Base-by-base conservation (phyloP, 768 basidiomycete species). In the Amylocystis lapponica region DNA sequence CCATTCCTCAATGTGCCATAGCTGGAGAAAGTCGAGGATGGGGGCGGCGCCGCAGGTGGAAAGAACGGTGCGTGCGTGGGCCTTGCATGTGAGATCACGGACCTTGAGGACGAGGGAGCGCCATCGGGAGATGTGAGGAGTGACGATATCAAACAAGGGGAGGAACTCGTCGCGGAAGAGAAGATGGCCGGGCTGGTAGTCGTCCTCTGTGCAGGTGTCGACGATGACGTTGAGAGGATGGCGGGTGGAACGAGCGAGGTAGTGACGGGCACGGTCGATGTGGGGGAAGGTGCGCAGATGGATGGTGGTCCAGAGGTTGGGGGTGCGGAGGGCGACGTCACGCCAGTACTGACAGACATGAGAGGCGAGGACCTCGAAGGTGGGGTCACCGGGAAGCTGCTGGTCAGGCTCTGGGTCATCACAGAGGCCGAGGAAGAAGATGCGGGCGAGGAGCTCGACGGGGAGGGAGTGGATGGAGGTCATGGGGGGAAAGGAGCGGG, bases 1-100 rank as follows among this genome's bases (percentile, higher is more conserved):
- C 55, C 72, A 83, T 53, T 79, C 69, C 54, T 81, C 74, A 50
- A 81, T 78, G 55, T 83, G 81, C 57, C 80, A 83, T 3, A 83
- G 65, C 60, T 79, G 76, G 25, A 81, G 70, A 3, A 75, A 75
- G 56, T 76, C 71, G 37, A 83, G 71, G 36, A 62, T 58, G n/a
- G 73, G 75, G 0, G 76, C 79, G 27, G 72, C 64, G 2, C 74
- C 75, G 49, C 78, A 79, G 10, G 62, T 65, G 40, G 67, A 67
- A 13, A 81, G 66, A 46, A 66, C 64, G n/a, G 65, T 60, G 30
- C 78, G 71, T 4, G 79, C 78, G 37, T 63, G 62, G 31, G 61
- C 62, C 61, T 81, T 81, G 62, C 78, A 80, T n/a, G 66, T 63
- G 48, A 75, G 71, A 54, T 78, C 76, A 21, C 78, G 72, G 19